These are phyloP conservation scores for Trichoderma cornu-damae DNA, from an alignment of 2,329 filamentous ascomycete species.

Conservation along the genomic window DNA sequence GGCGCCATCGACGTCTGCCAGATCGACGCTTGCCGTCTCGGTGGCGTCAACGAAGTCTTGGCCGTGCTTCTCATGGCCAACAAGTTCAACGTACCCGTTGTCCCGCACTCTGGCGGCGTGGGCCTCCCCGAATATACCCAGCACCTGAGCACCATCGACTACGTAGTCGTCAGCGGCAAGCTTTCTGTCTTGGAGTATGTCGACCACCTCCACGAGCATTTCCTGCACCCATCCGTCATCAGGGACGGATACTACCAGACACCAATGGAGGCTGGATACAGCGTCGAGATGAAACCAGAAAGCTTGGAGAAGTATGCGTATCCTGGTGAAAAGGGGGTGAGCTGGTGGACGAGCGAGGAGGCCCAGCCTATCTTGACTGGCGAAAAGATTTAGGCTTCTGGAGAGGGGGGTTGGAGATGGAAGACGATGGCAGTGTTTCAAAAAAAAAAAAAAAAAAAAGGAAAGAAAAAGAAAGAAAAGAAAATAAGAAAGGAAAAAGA, in stretches of 20 bases:
- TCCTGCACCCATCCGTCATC: conserved; percentile 73
- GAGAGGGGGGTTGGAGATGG: not conserved
- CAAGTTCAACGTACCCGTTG: conserved; percentile 73
- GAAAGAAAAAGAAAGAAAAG: no score
- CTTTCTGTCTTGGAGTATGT: conserved; percentile 83
- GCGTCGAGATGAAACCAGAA: conserved; percentile 86
- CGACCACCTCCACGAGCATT: conserved; percentile 91
- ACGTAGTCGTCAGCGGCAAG: conserved; percentile 79
- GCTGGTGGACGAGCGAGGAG: conserved; percentile 81
- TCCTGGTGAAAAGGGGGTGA: conserved; percentile 70
- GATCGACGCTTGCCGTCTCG: conserved; percentile 83
- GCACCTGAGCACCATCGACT: conserved; percentile 88
- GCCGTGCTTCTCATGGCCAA: conserved; percentile 84
- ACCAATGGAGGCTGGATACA: conserved; percentile 76
- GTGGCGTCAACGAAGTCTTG: conserved; percentile 85
- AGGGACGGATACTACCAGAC: conserved; percentile 85
- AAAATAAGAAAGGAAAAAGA: no score
- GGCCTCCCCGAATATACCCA: conserved; percentile 92
- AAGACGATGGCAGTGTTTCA: not conserved
- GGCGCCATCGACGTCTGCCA: conserved; percentile 85
- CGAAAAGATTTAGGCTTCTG: conserved; percentile 44
- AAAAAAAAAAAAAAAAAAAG: no score
- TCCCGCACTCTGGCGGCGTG: conserved; percentile 85
- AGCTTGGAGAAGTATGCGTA: conserved; percentile 78
- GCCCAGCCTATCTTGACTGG: conserved; percentile 69